Conservation (phyloP, 2,329 filamentous ascomycete genomes). For the Metarhizium humberi region DNA sequence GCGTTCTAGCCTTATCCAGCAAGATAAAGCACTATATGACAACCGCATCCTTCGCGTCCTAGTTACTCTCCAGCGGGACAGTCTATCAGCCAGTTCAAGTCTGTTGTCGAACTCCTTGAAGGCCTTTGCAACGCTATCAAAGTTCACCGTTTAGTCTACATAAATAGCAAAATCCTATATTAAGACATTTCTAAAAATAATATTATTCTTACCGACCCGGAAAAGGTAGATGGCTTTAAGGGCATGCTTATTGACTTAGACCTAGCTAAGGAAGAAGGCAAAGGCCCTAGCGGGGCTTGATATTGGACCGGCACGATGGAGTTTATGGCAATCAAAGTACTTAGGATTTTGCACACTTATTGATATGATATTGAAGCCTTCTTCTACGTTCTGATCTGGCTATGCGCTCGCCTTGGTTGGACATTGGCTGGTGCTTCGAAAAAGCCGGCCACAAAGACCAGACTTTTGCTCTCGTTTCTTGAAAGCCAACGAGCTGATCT, state of each 20-base stretch:
- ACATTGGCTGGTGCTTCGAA: neutral
- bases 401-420: neutral
- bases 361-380: neutral
- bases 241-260: constrained; percentile 1
- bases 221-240: neutral
- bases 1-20: neutral
- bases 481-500: no score
- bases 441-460: neutral
- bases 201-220: constrained; percentile 1
- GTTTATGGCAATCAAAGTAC: neutral
- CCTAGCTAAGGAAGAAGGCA: constrained; percentile 2
- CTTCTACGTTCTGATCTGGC: neutral
- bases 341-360: neutral
- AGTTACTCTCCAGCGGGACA: constrained; percentile 5
- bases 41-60: constrained; percentile 5
- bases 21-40: neutral
- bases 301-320: neutral
- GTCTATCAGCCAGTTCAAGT: constrained; percentile 2
- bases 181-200: constrained; percentile 3
- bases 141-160: neutral
- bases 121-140: neutral
- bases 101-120: neutral
- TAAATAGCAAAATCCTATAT: neutral
- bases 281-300: neutral
- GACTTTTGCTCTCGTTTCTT: neutral